A percentile compares a stretch with the other conserved stretches of the same genome.
phyloP scores from a whole-genome alignment of 2,329 filamentous ascomycete genomes.

The Celoporthe dispersa region DNA sequence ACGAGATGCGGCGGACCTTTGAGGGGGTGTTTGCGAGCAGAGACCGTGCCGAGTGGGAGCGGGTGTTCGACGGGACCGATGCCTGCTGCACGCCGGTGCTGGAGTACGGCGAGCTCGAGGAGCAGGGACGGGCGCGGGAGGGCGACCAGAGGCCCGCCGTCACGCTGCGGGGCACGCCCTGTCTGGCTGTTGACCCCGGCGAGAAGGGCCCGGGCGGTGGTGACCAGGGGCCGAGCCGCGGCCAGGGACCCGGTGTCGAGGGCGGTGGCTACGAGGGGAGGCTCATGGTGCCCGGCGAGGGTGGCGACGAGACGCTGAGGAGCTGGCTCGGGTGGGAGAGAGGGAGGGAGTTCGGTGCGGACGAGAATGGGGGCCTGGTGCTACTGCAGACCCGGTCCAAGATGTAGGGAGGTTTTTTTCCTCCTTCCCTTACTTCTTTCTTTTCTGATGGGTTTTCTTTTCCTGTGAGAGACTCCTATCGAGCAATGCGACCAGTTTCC shows the following conservation, averaged over 20 bases:
- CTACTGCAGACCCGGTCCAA: constrained; percentile 51
- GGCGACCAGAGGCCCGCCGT: constrained; percentile 75
- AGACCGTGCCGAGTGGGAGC: constrained; percentile 81
- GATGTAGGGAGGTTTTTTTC: constrained; percentile 39
- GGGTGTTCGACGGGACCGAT: constrained; percentile 85
- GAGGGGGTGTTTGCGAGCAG: constrained; percentile 67
- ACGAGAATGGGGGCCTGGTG: constrained; percentile 62
- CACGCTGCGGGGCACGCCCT: constrained; percentile 71
- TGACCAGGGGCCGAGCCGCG: constrained; percentile 47
- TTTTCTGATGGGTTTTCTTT: too few species aligned
- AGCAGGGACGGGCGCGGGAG: constrained; percentile 46
- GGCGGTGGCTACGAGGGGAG: constrained; percentile 70
- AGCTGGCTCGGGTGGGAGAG: constrained; percentile 79
- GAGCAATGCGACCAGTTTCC: neutral
- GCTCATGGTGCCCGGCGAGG: constrained; percentile 67
- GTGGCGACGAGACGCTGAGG: constrained; percentile 70
- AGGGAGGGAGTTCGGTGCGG: constrained; percentile 72
- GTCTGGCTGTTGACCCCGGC: constrained; percentile 60
- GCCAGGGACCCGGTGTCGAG: constrained; percentile 67
- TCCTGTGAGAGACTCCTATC: neutral
- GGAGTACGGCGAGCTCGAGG: constrained; percentile 72
- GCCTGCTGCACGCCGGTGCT: constrained; percentile 92
- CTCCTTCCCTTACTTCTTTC: too few species aligned
- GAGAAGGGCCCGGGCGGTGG: constrained; percentile 32
- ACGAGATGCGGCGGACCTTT: constrained; percentile 65